phyloP scores from a whole-genome alignment of 345 rosid genomes.

The Eucalyptus marginata region DNA sequence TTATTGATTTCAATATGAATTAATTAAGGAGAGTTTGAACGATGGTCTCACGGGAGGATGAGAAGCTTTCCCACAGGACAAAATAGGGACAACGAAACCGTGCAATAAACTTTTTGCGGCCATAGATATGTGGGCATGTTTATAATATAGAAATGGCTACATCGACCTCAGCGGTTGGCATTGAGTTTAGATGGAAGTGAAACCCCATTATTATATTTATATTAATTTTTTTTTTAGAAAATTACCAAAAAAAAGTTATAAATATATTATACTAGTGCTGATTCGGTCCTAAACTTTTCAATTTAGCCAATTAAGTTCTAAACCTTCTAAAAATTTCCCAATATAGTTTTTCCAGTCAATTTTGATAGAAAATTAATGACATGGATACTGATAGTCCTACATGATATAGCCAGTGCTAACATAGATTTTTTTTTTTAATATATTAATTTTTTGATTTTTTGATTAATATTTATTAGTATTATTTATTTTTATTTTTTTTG shows the following conservation, averaged over 20 bases:
- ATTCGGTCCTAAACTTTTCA: accelerated
- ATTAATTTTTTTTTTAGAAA: not conserved
- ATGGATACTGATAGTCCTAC: accelerated
- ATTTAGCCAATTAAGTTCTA: accelerated
- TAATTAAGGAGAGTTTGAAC: not conserved
- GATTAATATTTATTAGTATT: too few species aligned
- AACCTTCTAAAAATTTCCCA: accelerated
- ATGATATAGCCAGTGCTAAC: accelerated
- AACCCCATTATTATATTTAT: not conserved
- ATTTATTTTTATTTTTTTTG: not conserved
- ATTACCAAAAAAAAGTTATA: not conserved
- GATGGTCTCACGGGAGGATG: not conserved
- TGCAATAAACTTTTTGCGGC: not conserved
- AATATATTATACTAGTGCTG: accelerated
- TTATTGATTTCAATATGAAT: not conserved
- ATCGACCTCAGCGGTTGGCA: not conserved
- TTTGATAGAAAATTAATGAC: not conserved
- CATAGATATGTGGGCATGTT: not conserved
- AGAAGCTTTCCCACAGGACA: not conserved
- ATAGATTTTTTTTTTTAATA: accelerated
- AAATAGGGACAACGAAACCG: not conserved
- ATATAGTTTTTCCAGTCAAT: accelerated
- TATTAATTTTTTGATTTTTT: too few species aligned
- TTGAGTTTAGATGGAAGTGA: not conserved
- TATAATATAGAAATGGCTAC: not conserved